A percentile compares a stretch with the other conserved stretches of the same genome.
Evolutionary conservation across 1,139 yeast species (phyloP).

Genomic region (Blastobotrys indianensis): DNA sequence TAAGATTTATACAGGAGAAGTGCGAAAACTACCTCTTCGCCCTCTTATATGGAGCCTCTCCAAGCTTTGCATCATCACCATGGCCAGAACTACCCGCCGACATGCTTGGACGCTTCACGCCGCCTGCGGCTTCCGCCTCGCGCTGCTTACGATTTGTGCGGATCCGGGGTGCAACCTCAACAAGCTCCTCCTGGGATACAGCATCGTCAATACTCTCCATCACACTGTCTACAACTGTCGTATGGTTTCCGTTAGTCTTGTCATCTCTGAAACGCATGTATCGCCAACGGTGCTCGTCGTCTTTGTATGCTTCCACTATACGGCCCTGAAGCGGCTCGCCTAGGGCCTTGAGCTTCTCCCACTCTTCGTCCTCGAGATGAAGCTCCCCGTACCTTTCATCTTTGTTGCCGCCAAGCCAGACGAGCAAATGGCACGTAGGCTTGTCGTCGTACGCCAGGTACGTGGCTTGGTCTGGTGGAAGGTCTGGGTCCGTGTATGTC

Average conservation of each 20-base stretch:
- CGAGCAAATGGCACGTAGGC: slow-evolving; percentile 60
- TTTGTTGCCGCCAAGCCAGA: slow-evolving; percentile 71
- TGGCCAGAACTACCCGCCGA: neutral
- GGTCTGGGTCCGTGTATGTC: slow-evolving; percentile 57
- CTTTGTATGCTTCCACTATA: slow-evolving; percentile 73
- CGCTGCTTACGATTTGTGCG: neutral
- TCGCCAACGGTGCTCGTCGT: slow-evolving; percentile 66
- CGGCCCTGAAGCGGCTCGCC: slow-evolving; percentile 87
- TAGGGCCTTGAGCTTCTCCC: slow-evolving; percentile 67
- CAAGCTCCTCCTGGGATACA: slow-evolving; percentile 70
- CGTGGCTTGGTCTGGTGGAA: slow-evolving; percentile 55
- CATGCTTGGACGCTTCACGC: slow-evolving; percentile 18
- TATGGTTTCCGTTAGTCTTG: slow-evolving; percentile 80
- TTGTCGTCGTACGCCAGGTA: slow-evolving; percentile 76
- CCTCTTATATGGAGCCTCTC: slow-evolving; percentile 2
- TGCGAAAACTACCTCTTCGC: neutral
- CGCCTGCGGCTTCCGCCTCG: slow-evolving; percentile 2
- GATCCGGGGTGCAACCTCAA: slow-evolving; percentile 35
- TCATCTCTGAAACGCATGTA: slow-evolving; percentile 89
- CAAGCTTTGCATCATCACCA: slow-evolving; percentile 25
- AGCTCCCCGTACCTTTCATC: slow-evolving; percentile 67
- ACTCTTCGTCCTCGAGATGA: slow-evolving; percentile 61
- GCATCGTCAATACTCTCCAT: slow-evolving; percentile 81
- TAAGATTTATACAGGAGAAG: neutral
- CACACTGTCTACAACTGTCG: slow-evolving; percentile 73